A percentile compares a stretch with the other conserved stretches of the same genome.
These are phyloP conservation scores for Ormosia semicastrata DNA, from an alignment of 306 rosid genomes.

Conservation along the genomic window DNA sequence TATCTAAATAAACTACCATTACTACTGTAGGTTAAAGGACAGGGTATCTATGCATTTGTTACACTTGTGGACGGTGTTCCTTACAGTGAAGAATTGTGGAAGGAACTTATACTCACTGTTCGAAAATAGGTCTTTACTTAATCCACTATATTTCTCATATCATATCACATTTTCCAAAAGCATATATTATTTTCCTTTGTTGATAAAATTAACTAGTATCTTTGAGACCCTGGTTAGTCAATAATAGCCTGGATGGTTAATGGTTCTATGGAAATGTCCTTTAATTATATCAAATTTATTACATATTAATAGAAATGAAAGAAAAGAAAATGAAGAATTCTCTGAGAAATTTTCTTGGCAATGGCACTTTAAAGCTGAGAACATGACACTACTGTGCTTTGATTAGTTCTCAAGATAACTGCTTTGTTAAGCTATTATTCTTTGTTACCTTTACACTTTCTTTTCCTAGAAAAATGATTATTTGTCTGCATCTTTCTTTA, in stretches of 20 bases:
- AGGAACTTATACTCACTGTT: conserved; percentile 67
- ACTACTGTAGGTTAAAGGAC: conserved; percentile 84
- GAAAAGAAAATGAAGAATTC: not conserved
- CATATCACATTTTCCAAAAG: not conserved
- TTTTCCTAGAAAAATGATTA: not conserved
- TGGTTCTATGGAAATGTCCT: not conserved
- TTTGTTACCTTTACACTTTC: not conserved
- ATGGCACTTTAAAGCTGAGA: not conserved
- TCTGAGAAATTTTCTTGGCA: not conserved
- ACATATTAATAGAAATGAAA: not conserved
- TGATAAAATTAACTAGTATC: not conserved
- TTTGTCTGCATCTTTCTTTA: not conserved
- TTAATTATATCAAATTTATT: not conserved
- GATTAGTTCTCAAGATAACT: not conserved
- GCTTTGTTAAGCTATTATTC: not conserved
- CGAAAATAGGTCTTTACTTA: conserved; percentile 73
- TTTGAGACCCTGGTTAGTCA: not conserved
- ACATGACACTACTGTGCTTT: not conserved
- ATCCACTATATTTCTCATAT: conserved; percentile 3
- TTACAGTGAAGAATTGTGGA: conserved; percentile 87
- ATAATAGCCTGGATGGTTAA: not conserved
- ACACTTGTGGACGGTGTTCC: conserved; percentile 85
- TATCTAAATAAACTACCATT: conserved; percentile 27
- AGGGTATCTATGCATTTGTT: conserved; percentile 92
- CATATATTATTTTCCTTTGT: not conserved